Conservation (phyloP, 352 stramenopile species). For the Globisporangium spiculum region DNA sequence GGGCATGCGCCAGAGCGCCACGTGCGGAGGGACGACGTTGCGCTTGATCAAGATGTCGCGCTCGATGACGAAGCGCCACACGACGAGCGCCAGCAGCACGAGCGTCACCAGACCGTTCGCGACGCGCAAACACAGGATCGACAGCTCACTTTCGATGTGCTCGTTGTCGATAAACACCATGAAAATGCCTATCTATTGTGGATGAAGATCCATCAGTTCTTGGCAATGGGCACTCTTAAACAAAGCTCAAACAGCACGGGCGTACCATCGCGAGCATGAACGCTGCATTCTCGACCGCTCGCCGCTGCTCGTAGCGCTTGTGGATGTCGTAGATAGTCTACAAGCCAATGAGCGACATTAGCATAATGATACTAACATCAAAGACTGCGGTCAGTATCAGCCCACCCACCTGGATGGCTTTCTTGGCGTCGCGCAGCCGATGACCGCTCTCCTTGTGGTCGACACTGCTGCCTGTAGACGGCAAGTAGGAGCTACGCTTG, state of each 20-base stretch:
- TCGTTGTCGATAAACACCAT: slow-evolving; percentile 74
- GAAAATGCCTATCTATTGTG: slow-evolving; percentile 38
- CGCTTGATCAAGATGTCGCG: slow-evolving; percentile 59
- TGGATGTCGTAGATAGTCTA: slow-evolving; percentile 67
- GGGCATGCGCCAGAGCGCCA: slow-evolving; percentile 51
- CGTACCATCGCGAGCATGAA: slow-evolving; percentile 55
- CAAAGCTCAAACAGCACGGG: neutral
- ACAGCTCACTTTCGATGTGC: slow-evolving; percentile 30
- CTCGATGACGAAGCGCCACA: slow-evolving; percentile 54
- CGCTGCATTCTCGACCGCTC: slow-evolving; percentile 53
- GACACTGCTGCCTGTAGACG: slow-evolving; percentile 17
- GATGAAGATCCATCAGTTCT: neutral
- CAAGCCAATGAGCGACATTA: neutral
- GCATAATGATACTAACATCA: neutral
- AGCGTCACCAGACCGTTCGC: slow-evolving; percentile 43
- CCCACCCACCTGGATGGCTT: slow-evolving; percentile 41
- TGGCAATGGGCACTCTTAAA: neutral
- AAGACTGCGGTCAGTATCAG: no score
- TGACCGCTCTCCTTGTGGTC: slow-evolving; percentile 13
- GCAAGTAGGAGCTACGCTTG: slow-evolving; percentile 45
- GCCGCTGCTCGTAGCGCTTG: slow-evolving; percentile 56
- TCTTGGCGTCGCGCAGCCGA: slow-evolving; percentile 50
- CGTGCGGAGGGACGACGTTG: slow-evolving; percentile 53
- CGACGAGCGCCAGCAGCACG: slow-evolving; percentile 45
- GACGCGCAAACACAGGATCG: slow-evolving; percentile 40